Conservation (phyloP, 495 filamentous ascomycete species). For the Penicillium pulvis region DNA sequence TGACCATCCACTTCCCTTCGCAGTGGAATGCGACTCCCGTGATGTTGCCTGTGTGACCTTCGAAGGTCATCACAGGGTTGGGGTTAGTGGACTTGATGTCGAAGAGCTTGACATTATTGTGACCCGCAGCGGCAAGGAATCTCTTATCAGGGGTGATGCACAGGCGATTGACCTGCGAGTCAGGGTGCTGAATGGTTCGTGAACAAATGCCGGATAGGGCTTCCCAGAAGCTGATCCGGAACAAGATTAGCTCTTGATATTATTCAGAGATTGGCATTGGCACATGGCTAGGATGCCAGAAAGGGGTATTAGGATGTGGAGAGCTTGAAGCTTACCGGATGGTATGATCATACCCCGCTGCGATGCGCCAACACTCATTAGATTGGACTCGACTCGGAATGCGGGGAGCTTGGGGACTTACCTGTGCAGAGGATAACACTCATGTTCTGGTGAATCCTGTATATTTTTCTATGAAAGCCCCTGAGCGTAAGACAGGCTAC, state of each 20-base stretch:
- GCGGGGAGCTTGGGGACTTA: constrained; percentile 44
- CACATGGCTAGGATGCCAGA: not conserved
- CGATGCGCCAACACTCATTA: constrained; percentile 30
- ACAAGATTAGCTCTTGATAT: constrained; percentile 7
- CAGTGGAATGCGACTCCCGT: constrained; percentile 97
- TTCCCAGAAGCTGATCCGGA: constrained; percentile 82
- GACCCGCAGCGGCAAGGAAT: constrained; percentile 90
- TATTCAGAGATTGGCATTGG: not conserved
- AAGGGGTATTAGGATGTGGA: not conserved
- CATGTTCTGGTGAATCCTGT: constrained; percentile 49
- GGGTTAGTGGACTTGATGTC: constrained; percentile 97
- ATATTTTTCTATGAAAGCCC: not conserved
- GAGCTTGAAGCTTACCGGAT: constrained; percentile 68
- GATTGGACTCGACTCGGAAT: constrained; percentile 27
- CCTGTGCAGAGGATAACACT: constrained; percentile 88
- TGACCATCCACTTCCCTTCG: constrained; percentile 99
- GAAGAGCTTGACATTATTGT: constrained; percentile 94
- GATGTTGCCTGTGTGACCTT: constrained; percentile 93
- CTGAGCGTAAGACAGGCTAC: not conserved
- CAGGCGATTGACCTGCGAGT: constrained; percentile 96
- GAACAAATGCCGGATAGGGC: constrained; percentile 97
- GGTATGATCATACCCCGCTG: constrained; percentile 98
- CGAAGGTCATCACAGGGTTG: constrained; percentile 86
- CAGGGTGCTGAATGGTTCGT: constrained; percentile 94
- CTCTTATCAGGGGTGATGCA: constrained; percentile 98